Base-by-base conservation (phyloP, 2,329 filamentous ascomycete species). In the Helicocarpus griseus region DNA sequence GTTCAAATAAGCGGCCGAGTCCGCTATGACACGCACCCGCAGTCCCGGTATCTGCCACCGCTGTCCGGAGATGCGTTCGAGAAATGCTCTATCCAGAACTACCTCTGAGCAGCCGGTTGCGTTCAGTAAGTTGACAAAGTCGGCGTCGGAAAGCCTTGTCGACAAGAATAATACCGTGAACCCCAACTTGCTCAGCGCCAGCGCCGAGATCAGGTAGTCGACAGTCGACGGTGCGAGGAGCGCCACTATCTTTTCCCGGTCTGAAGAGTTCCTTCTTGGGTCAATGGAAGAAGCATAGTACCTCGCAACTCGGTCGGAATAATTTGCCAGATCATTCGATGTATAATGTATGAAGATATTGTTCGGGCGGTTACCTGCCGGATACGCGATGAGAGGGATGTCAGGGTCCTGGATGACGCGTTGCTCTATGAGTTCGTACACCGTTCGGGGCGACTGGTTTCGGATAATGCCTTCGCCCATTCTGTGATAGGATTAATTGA, bases 91-190 rank as follows among this genome's bases (percentile, higher is more conserved):
- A 36, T 63, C 56, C 22, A 64, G 64, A 43, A 71, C 54, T 5
- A 72, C 59, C 45, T 67, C 58, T 22, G 57, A 56, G 47, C 69
- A 71, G 4, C 65, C 58, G 0, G 73, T 74, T 56, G 70, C 69
- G 22, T 71, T 63, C 21, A 78, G 64, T 6, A 81, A 61, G 21
- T 69, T 70, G 13, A 70, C 61, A 53, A 78, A 76, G 4, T 79
- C 79, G 49, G 73, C 69, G 2, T 70, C 68, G 1, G 77, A 71
- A 2, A 81, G 69, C 5, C 79, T 66, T 2, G 76, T 78, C 0
- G 78, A 81, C 1, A 82, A 67, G 31, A 80, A 71, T 1, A 82
- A 63, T 2, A 73, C 69, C 0, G 77, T 74, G 64, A 78, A 77
- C 7, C 80, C 79, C 11, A 82, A 65, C 54, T 77, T 74, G 26